Percentiles rank a stretch among this genome's conserved stretches.
phyloP scores from a whole-genome alignment of 2,329 filamentous ascomycete species.

The Microsporum canis region DNA sequence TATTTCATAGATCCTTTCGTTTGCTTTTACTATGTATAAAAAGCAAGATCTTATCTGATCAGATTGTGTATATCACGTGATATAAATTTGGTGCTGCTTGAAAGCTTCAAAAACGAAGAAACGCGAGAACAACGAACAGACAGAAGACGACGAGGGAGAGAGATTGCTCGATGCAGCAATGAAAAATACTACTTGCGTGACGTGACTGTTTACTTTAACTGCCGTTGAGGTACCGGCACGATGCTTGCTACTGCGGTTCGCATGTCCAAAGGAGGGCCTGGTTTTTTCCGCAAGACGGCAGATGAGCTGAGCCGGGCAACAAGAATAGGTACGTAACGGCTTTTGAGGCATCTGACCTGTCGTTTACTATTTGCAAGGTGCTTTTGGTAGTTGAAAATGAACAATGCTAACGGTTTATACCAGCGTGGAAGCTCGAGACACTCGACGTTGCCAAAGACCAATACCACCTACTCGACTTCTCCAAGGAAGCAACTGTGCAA shows the following conservation, averaged over 20 bases:
- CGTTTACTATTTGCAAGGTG: neutral
- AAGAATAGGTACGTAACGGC: slow-evolving; percentile 37
- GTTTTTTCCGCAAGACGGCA: slow-evolving; percentile 48
- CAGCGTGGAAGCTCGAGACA: slow-evolving; percentile 34
- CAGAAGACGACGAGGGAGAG: neutral
- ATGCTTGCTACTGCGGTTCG: slow-evolving; percentile 33
- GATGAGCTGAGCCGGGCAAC: slow-evolving; percentile 49
- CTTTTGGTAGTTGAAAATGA: neutral
- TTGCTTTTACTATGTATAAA: neutral
- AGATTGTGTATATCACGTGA: neutral
- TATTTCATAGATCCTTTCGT: neutral
- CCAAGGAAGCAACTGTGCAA: slow-evolving; percentile 26
- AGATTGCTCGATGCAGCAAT: neutral
- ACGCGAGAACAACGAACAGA: neutral
- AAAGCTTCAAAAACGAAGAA: neutral
- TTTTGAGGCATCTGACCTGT: neutral
- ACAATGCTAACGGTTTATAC: neutral
- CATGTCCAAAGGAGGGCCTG: slow-evolving; percentile 29
- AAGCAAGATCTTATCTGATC: neutral
- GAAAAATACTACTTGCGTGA: neutral
- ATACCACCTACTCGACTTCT: slow-evolving; percentile 32
- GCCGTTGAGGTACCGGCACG: neutral
- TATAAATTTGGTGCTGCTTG: neutral
- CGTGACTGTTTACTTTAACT: neutral
- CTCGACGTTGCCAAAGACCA: slow-evolving; percentile 30